Evolutionary conservation across 169 alveolate genomes (phyloP).

Genomic region (Cryptosporidium felis): DNA sequence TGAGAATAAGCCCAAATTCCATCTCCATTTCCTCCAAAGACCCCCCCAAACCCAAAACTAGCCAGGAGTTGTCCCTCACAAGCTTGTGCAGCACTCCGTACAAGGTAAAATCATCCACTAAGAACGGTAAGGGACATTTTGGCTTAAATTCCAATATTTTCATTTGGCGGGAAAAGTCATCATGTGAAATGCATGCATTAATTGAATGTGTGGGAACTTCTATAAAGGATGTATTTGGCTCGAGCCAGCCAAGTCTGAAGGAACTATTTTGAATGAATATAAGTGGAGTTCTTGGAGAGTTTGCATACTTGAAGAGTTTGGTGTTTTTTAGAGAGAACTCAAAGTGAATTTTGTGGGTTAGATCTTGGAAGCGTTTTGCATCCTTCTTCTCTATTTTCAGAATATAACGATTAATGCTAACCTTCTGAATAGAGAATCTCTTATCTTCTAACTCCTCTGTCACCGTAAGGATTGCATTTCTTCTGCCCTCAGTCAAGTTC

Average conservation of each 20-base stretch:
- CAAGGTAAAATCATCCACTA: not conserved
- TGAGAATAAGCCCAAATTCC: not conserved
- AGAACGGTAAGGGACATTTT: conserved; percentile 20
- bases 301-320: not conserved
- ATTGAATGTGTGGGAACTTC: not conserved
- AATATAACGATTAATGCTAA: not conserved
- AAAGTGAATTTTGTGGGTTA: not conserved
- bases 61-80: not conserved
- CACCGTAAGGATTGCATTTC: no score
- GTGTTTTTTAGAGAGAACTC: conserved; percentile 1
- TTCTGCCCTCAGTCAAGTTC: no score
- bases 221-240: not conserved
- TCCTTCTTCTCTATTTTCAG: not conserved
- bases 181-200: not conserved
- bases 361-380: not conserved
- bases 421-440: no score
- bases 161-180: not conserved
- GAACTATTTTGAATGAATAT: not conserved
- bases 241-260: conserved; percentile 11
- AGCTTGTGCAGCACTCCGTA: conserved; percentile 11
- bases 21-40: not conserved
- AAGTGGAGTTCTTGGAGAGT: conserved; percentile 9
- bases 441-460: no score
- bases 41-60: not conserved
- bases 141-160: conserved; percentile 25